Conservation (phyloP, 208 protist genomes). For the Trypanosoma platydactyli region DNA sequence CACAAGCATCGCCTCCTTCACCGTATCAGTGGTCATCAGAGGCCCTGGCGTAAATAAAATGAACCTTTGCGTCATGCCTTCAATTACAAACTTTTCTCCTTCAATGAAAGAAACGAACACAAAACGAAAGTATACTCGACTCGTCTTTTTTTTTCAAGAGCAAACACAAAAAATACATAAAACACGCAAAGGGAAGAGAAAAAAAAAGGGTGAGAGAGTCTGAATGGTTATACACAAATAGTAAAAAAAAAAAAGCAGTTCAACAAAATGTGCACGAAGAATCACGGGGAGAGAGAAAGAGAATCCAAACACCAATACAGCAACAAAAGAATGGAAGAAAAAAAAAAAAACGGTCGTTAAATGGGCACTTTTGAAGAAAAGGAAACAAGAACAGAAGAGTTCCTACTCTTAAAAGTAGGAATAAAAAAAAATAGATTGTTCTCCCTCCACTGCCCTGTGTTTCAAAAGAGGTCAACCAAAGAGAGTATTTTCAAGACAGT, state of each 20-base stretch:
- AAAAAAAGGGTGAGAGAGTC: too few relatives aligned
- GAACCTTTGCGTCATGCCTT: conserved; percentile 22
- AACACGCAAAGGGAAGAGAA: too few relatives aligned
- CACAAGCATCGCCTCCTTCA: conserved; percentile 77
- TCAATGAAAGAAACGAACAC: not conserved
- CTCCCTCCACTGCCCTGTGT: too few relatives aligned
- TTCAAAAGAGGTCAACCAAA: too few relatives aligned
- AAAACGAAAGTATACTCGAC: not conserved
- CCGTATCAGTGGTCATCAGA: conserved; percentile 66
- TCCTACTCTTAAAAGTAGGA: too few relatives aligned
- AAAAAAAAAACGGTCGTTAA: conserved; percentile 1
- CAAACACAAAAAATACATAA: too few relatives aligned
- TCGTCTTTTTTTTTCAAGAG: not conserved
- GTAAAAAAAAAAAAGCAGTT: conserved; percentile 30
- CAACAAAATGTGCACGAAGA: too few relatives aligned
- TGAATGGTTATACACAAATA: conserved; percentile 16
- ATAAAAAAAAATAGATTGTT: conserved; percentile 5
- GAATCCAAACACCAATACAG: not conserved
- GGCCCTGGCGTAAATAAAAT: conserved; percentile 90
- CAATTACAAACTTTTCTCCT: not conserved
- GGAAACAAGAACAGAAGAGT: too few relatives aligned
- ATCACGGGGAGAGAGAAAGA: too few relatives aligned
- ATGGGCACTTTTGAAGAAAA: too few relatives aligned
- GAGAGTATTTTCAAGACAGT: too few relatives aligned
- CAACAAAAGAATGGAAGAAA: conserved; percentile 15